Base-by-base conservation (phyloP, 371 early-diverging fungal genomes). In the Neoconidiobolus thromboides region DNA sequence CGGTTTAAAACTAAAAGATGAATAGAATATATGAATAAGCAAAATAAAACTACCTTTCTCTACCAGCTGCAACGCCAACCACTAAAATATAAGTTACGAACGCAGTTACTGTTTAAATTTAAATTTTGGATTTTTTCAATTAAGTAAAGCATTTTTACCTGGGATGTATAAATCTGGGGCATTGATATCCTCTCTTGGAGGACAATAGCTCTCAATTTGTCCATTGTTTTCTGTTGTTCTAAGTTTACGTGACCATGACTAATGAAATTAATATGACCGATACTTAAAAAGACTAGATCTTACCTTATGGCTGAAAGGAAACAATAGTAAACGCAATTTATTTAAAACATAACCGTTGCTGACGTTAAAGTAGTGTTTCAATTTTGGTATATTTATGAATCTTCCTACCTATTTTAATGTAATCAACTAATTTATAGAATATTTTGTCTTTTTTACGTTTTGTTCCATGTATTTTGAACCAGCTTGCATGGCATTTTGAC, bases 161-260 rank as follows among this genome's bases (percentile, higher is more conserved):
- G 98, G 99, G 50, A 99, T 94, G 72, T 99, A 99, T 63, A 99
- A 73, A 70, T 99, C 99, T 3, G 98, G 96, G 0, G 96, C 86
- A 65, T 93, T 92, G 46, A 90, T 69, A 67, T 96, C 93, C 60
- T 90, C 89, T 56, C 93, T 74, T 6, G 94, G 91, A 48, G 91
- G 78, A 63, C 80, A 76, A 66, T 78, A 93, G 10, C 91, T 93
- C 49, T 86, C 84, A 70, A 84, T 76, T 67, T 89, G 86, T 5
- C 92, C 94, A 38, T 78, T 83, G 54, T 79, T 73, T 43, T 93
- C 93, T 43, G 83, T 77, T 43, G 77, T 73, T 82, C 87, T 64
- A 48, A 15, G 1, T 15, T 40, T 12, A 15, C 78, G 64, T 40
- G 73, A 63, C 79, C 85, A 83, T 70, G 80, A 78, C 73, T 60